A percentile compares a stretch with the other conserved stretches of the same genome.
phyloP scores from a whole-genome alignment of 2,329 filamentous ascomycete species.

The Aaosphaeria arxii region DNA sequence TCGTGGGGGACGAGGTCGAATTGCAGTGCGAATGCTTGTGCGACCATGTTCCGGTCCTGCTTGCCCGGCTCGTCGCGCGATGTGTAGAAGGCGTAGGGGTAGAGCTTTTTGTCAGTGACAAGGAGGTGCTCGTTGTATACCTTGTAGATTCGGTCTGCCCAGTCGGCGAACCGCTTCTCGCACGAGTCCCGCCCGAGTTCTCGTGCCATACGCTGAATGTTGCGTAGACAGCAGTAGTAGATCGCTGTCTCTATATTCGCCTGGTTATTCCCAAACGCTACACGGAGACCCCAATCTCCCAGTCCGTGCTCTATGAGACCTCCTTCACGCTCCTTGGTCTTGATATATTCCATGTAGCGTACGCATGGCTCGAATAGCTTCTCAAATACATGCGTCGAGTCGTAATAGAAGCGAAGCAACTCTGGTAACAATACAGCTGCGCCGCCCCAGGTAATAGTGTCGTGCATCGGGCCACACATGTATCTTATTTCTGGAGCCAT shows the following conservation, averaged over 20 bases:
- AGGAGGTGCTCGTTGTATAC: slow-evolving; percentile 18
- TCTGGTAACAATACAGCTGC: slow-evolving; percentile 34
- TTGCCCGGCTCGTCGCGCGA: background rate
- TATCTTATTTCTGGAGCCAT: slow-evolving; percentile 49
- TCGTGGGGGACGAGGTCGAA: background rate
- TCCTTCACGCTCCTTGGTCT: slow-evolving; percentile 38
- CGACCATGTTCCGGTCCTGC: background rate
- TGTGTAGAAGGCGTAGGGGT: background rate
- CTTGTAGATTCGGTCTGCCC: slow-evolving; percentile 17
- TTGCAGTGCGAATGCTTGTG: background rate
- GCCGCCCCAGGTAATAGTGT: slow-evolving; percentile 47
- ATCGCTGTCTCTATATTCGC: slow-evolving; percentile 47
- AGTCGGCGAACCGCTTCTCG: slow-evolving; percentile 12
- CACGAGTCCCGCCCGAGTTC: slow-evolving; percentile 9
- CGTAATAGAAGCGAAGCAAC: slow-evolving; percentile 39
- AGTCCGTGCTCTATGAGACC: slow-evolving; percentile 45
- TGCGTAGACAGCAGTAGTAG: slow-evolving; percentile 39
- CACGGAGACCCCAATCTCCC: slow-evolving; percentile 44
- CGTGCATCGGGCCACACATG: slow-evolving; percentile 49
- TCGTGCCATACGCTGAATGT: slow-evolving; percentile 35
- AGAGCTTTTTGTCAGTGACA: background rate
- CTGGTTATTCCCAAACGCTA: slow-evolving; percentile 44
- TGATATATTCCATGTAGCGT: slow-evolving; percentile 43
- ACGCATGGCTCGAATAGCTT: slow-evolving; percentile 39
- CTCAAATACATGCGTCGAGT: slow-evolving; percentile 35